Conservation (phyloP, 306 rosid genomes). For the Quercus alba region DNA sequence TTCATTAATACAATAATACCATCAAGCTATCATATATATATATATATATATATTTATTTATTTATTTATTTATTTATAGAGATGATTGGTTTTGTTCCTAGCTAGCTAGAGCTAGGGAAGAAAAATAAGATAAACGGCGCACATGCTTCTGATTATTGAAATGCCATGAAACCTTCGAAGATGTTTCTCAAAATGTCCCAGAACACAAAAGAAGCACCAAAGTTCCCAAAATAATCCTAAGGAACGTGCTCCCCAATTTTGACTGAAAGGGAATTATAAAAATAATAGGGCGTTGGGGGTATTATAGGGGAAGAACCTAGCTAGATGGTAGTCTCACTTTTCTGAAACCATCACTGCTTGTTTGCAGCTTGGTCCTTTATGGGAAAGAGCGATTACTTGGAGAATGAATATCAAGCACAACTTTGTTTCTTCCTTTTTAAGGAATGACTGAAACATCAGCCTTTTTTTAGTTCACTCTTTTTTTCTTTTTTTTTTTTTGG, state of each 20-base stretch:
- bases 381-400: neutral
- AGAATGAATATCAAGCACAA: neutral
- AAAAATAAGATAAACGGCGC: neutral
- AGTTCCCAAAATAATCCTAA: too few relatives aligned
- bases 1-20: too few relatives aligned
- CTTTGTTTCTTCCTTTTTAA: neutral
- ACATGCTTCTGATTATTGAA: neutral
- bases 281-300: neutral
- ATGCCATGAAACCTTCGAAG: neutral
- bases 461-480: too few relatives aligned
- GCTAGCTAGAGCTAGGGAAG: neutral
- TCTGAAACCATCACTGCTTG: neutral
- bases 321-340: neutral
- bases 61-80: too few relatives aligned
- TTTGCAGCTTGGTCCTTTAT: neutral
- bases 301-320: neutral
- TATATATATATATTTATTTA: too few relatives aligned
- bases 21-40: too few relatives aligned
- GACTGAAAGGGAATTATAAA: neutral
- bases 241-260: neutral
- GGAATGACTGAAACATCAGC: neutral
- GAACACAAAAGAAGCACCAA: neutral
- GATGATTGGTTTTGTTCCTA: neutral
- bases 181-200: neutral
- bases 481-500: too few relatives aligned